A percentile compares a stretch with the other conserved stretches of the same genome.
Evolutionary conservation across 345 rosid genomes (phyloP).

Genomic region (Cardamine chenopodiifolia): DNA sequence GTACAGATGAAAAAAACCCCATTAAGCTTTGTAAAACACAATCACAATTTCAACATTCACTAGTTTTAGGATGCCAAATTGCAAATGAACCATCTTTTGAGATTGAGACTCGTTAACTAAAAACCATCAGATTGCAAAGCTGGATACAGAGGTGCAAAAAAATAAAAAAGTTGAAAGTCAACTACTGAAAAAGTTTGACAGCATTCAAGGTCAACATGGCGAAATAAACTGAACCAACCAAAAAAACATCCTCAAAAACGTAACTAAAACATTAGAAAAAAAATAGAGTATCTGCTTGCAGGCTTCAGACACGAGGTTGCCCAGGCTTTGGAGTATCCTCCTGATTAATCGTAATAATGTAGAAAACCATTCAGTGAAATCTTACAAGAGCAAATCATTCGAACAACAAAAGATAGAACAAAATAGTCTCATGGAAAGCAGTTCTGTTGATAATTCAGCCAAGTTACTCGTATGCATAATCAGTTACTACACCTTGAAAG

Average conservation of each 20-base stretch:
- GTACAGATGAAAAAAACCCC: background rate
- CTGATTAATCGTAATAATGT: background rate
- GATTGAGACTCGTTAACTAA: background rate
- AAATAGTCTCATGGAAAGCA: background rate
- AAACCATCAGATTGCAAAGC: background rate
- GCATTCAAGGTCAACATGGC: background rate
- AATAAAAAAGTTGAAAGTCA: background rate
- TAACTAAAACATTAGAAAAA: background rate
- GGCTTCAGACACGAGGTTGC: constrained; percentile 36
- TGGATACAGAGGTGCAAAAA: background rate
- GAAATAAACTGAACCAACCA: background rate
- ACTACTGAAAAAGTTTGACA: constrained; percentile 6
- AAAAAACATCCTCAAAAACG: background rate
- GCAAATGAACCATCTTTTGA: background rate
- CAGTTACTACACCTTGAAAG: background rate
- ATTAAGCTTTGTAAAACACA: background rate
- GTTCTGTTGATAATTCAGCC: background rate
- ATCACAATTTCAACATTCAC: background rate
- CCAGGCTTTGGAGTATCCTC: constrained; percentile 46
- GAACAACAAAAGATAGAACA: background rate
- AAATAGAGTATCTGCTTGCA: background rate
- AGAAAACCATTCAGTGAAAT: background rate
- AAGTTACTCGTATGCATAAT: background rate
- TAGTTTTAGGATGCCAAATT: background rate
- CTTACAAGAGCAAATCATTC: background rate